Evolutionary conservation across 805 yeast species (phyloP), one percentile per base, ranked within the genome.

Genomic region (Cyberlindnera samutprakarnensis): DNA sequence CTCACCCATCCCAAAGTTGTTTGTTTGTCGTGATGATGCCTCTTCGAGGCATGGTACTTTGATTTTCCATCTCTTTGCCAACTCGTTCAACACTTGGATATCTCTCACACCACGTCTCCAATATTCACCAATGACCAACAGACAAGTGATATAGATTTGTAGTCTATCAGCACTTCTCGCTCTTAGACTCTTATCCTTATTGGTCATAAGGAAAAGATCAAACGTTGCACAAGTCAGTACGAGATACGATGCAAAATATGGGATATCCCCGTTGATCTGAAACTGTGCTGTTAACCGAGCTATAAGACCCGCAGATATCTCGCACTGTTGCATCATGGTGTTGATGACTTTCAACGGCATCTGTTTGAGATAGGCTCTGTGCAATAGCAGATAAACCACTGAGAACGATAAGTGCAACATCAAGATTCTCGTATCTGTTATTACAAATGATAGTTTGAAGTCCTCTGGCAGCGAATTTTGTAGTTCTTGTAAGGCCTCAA

Each of bases 91-190:
- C 0, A 54, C 54, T 23, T 46, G 40, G 6, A 57, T 35, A 26
- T 57, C 60, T 19, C 54, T 53, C 11, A 31, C 14, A n/a, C 58
- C 58, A 15, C 58, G 35, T 30, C 44, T 43, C 61, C 61, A 57
- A 11, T 39, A 37, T 11, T 38, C 35, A 9, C 56, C 53, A 32
- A 43, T 53, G 14, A 39, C 42, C 9, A 36, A 23, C 7, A 57
- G 35, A 3, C 57, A 57, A 6, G 31, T 34, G 8, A 49, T 38
- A 27, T 44, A 47, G 12, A 39, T 42, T 9, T 24, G 23, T 25
- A 56, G 29, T 29, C 61, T 41, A 3, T 16, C n/a, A n/a, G n/a
- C n/a, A n/a, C n/a, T n/a, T n/a, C n/a, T n/a, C n/a, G n/a, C n/a
- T n/a, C n/a, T n/a, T n/a, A n/a, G n/a, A n/a, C n/a, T n/a, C n/a